These are phyloP conservation scores for Psilocybe azurescens DNA, from an alignment of 768 basidiomycete species.

Conservation along the genomic window DNA sequence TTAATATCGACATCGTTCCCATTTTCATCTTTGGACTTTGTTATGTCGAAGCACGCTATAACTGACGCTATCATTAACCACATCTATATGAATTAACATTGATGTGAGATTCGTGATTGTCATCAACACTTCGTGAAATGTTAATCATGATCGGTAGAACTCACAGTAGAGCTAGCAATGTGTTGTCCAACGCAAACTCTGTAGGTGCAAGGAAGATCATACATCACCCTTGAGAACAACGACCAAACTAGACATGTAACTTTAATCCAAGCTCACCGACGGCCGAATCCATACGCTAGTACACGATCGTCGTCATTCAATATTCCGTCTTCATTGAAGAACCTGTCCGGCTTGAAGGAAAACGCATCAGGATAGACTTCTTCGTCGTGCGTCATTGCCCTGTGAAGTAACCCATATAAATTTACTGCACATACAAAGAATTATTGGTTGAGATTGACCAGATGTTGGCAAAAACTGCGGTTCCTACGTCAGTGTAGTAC, in stretches of 20 bases:
- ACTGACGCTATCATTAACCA: too few relatives aligned
- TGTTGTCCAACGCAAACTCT: slow-evolving; percentile 5
- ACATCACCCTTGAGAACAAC: too few relatives aligned
- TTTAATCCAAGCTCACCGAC: neutral
- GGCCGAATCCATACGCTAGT: slow-evolving; percentile 15
- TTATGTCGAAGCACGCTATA: too few relatives aligned
- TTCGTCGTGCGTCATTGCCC: slow-evolving; percentile 33
- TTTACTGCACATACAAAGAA: too few relatives aligned
- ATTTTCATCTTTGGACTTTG: too few relatives aligned
- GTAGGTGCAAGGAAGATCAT: too few relatives aligned
- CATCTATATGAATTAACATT: too few relatives aligned
- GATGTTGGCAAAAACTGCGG: neutral
- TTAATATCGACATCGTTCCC: too few relatives aligned
- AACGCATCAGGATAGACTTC: slow-evolving; percentile 37
- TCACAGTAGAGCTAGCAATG: slow-evolving; percentile 1
- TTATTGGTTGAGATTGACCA: neutral
- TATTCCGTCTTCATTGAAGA: slow-evolving; percentile 24
- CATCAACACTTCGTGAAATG: too few relatives aligned
- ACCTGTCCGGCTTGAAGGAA: slow-evolving; percentile 36
- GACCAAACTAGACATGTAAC: neutral
- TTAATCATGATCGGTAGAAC: neutral
- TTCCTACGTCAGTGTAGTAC: neutral
- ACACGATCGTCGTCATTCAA: slow-evolving; percentile 23
- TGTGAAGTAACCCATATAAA: neutral
- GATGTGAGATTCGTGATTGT: too few relatives aligned